Percentiles rank a stretch among this genome's conserved stretches.
These are phyloP conservation scores for Paecilomyces variotii DNA, from an alignment of 2,329 filamentous ascomycete species.

Conservation along the genomic window DNA sequence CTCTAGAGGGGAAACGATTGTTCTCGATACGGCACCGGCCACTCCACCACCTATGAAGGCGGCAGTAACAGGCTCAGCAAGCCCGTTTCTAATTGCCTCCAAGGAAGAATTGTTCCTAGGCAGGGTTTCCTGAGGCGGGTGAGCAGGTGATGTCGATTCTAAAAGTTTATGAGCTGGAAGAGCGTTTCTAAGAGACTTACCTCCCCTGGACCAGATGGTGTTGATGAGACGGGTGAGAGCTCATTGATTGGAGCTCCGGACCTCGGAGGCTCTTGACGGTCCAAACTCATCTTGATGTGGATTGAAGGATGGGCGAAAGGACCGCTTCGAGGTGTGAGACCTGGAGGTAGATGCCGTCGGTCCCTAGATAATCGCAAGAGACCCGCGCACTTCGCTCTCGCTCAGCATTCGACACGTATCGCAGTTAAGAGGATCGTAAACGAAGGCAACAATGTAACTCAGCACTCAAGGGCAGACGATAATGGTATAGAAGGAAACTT, in stretches of 20 bases:
- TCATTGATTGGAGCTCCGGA: conserved; percentile 12
- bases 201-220: conserved; percentile 12
- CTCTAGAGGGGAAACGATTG: conserved; percentile 92
- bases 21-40: conserved; percentile 93
- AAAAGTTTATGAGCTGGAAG: background rate
- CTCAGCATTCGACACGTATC: background rate
- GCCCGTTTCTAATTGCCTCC: conserved; percentile 19
- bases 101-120: conserved; percentile 11
- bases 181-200: conserved; percentile 9
- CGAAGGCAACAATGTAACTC: background rate
- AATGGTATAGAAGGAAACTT: background rate
- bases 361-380: background rate
- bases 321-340: background rate
- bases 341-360: background rate
- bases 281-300: conserved; percentile 23
- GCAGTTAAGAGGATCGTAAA: background rate
- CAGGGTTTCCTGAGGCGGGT: conserved; percentile 12
- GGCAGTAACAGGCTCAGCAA: conserved; percentile 79
- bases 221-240: conserved; percentile 13
- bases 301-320: background rate
- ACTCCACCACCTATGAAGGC: conserved; percentile 92
- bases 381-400: background rate
- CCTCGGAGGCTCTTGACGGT: conserved; percentile 20
- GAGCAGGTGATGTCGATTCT: conserved; percentile 1
- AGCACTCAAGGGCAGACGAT: background rate